Percentiles rank a stretch among this genome's conserved stretches.
phyloP scores from a whole-genome alignment of 2,329 filamentous ascomycete species.

The Neurospora sp. region DNA sequence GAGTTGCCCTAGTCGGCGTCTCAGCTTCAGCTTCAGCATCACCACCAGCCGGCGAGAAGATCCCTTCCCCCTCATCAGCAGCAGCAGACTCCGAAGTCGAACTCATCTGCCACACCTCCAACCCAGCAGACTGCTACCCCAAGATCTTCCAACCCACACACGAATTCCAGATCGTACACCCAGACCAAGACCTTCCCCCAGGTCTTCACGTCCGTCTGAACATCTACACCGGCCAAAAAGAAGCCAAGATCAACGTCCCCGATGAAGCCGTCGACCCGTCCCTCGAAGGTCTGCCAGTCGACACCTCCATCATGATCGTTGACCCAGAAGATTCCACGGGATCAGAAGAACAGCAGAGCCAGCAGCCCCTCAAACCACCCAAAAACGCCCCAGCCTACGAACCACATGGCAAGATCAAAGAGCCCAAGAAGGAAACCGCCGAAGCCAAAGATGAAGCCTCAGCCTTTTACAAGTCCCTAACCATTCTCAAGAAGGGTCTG shows the following conservation, averaged over 20 bases:
- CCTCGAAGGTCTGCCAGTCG: conserved; percentile 40
- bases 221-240: conserved; percentile 51
- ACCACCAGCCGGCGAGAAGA: conserved; percentile 21
- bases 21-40: conserved; percentile 22
- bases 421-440: conserved; percentile 31
- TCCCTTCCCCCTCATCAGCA: conserved; percentile 21
- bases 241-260: conserved; percentile 56
- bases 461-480: conserved; percentile 37
- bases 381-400: conserved; percentile 47
- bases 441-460: conserved; percentile 2
- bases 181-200: conserved; percentile 54
- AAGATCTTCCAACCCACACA: conserved; percentile 52
- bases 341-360: conserved; percentile 6
- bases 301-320: conserved; percentile 43
- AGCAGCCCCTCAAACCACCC: conserved; percentile 18
- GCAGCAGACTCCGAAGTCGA: conserved; percentile 31
- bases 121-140: conserved; percentile 55
- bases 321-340: conserved; percentile 26
- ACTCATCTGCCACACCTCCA: conserved; percentile 54
- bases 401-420: conserved; percentile 45
- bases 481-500: conserved; percentile 36
- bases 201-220: conserved; percentile 59
- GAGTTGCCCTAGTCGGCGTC: conserved; percentile 11
- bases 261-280: conserved; percentile 33
- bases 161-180: conserved; percentile 52